phyloP scores from a whole-genome alignment of 2,329 filamentous ascomycete genomes.

The Chrysosporium keratinophilum region DNA sequence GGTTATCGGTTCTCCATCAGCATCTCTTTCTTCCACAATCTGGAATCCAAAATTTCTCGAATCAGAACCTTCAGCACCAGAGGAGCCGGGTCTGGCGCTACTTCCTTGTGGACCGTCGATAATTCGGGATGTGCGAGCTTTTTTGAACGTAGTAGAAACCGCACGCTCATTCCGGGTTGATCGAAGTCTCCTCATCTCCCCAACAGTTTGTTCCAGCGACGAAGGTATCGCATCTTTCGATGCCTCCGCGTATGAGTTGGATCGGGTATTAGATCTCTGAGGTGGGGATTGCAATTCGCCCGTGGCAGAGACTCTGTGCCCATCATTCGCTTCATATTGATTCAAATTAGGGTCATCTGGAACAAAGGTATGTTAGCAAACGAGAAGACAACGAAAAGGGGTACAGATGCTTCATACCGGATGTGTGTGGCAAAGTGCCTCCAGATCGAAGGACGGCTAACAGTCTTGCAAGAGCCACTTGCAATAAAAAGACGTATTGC shows the following conservation, averaged over 20 bases:
- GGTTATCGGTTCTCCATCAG: constrained; percentile 56
- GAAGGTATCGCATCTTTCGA: constrained; percentile 54
- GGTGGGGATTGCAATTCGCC: constrained; percentile 42
- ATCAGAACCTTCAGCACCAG: constrained; percentile 38
- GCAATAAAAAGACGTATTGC: constrained; percentile 87
- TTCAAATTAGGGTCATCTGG: constrained; percentile 59
- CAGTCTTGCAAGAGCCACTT: constrained; percentile 80
- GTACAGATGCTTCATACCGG: constrained; percentile 39
- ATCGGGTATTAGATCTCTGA: constrained; percentile 56
- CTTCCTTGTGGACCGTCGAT: constrained; percentile 74
- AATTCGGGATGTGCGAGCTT: constrained; percentile 79
- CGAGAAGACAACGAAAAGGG: not conserved
- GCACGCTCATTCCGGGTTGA: constrained; percentile 93
- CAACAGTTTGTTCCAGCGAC: constrained; percentile 89
- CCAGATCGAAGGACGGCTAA: constrained; percentile 76
- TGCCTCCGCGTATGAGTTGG: constrained; percentile 61
- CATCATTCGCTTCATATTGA: constrained; percentile 57
- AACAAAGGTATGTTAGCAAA: constrained; percentile 15
- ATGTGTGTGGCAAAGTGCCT: constrained; percentile 65
- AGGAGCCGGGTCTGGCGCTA: constrained; percentile 58
- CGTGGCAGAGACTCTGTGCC: constrained; percentile 45
- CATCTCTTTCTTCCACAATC: constrained; percentile 69
- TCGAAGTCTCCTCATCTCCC: constrained; percentile 81
- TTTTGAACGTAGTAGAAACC: constrained; percentile 82
- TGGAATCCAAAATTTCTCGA: constrained; percentile 53